Evolutionary conservation across 441 rosid species (phyloP).

Genomic region (Bruguiera hainesii): DNA sequence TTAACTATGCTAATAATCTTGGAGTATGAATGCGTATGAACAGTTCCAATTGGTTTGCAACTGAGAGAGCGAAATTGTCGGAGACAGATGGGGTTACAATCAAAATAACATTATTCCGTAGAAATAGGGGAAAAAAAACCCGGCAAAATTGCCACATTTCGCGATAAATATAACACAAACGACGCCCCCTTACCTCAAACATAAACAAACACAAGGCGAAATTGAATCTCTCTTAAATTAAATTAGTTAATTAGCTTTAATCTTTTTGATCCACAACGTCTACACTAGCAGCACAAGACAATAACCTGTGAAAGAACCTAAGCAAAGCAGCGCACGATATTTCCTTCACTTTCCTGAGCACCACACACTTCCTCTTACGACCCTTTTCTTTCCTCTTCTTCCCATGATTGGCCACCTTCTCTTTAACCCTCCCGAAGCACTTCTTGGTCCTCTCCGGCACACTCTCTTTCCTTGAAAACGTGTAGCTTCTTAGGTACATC

Average conservation of each 20-base stretch:
- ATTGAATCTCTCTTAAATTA: neutral
- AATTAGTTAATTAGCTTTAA: conserved; percentile 2
- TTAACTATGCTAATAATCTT: too few relatives aligned
- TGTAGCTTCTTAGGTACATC: conserved; percentile 87
- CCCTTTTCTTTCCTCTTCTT: conserved; percentile 27
- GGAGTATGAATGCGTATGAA: too few relatives aligned
- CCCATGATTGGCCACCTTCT: conserved; percentile 23
- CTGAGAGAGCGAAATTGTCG: too few relatives aligned
- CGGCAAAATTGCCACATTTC: too few relatives aligned
- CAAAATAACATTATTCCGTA: too few relatives aligned
- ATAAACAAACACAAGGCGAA: neutral
- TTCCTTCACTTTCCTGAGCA: conserved; percentile 51
- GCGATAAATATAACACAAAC: too few relatives aligned
- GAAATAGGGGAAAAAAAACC: too few relatives aligned
- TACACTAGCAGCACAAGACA: conserved; percentile 68
- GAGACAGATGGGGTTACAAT: too few relatives aligned
- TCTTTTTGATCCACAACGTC: conserved; percentile 55
- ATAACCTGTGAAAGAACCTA: conserved; percentile 62
- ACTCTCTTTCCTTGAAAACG: conserved; percentile 64
- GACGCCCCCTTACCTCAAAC: neutral
- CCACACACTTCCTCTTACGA: conserved; percentile 39
- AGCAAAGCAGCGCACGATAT: conserved; percentile 51
- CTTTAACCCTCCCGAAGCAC: conserved; percentile 42
- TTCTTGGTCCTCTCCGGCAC: conserved; percentile 38
- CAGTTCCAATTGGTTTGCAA: too few relatives aligned